phyloP scores from a whole-genome alignment of 2,329 filamentous ascomycete species.

The Pseudofabraea citricarpa region DNA sequence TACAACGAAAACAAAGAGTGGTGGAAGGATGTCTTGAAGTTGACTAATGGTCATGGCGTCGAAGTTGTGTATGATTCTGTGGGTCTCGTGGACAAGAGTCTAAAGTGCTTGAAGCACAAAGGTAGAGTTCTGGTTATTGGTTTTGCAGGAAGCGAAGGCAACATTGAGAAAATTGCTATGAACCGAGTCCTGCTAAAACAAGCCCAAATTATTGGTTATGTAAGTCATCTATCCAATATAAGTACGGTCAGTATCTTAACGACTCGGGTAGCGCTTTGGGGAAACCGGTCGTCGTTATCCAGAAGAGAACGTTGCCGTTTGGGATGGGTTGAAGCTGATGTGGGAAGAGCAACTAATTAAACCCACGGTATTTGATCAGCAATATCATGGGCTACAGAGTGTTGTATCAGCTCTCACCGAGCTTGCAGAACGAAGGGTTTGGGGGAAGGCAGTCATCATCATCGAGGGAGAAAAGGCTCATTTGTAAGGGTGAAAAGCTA shows the following conservation, averaged over 20 bases:
- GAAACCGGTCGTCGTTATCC: conserved; percentile 48
- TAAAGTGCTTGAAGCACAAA: conserved; percentile 48
- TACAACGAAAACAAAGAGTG: conserved; percentile 36
- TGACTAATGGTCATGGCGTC: conserved; percentile 45
- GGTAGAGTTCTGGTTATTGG: conserved; percentile 52
- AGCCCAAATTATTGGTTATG: conserved; percentile 48
- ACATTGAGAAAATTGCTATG: conserved; percentile 50
- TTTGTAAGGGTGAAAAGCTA: no score
- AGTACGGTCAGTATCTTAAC: not conserved
- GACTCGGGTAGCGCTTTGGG: conserved; percentile 44
- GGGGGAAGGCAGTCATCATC: conserved; percentile 51
- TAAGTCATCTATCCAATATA: conserved; percentile 23
- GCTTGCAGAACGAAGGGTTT: conserved; percentile 42
- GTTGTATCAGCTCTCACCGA: conserved; percentile 46
- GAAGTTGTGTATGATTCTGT: conserved; percentile 56
- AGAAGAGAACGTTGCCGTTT: conserved; percentile 40
- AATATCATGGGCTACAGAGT: conserved; percentile 44
- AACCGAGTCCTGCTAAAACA: conserved; percentile 50
- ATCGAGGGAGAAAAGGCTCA: no score
- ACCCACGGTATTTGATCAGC: conserved; percentile 43
- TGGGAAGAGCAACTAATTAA: conserved; percentile 41
- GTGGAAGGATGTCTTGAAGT: conserved; percentile 43
- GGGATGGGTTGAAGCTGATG: conserved; percentile 44
- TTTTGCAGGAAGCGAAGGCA: conserved; percentile 48
- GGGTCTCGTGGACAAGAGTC: conserved; percentile 47